A percentile compares a stretch with the other conserved stretches of the same genome.
Conservation (phyloP, 108 stramenopile species). For the Fistulifera solaris region DNA sequence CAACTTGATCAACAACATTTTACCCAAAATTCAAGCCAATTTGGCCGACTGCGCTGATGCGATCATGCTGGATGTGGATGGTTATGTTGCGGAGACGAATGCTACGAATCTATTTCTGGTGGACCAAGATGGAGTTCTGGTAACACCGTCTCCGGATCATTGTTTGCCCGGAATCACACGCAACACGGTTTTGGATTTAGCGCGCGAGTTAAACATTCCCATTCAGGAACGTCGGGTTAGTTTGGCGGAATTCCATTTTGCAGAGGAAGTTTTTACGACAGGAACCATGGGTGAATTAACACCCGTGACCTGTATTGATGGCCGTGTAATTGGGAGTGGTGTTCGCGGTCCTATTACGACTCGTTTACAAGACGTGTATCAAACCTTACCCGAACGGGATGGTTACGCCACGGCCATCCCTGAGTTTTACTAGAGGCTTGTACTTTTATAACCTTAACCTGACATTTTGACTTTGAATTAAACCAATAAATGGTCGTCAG, state of each 20-base stretch:
- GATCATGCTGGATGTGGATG: slow-evolving; percentile 87
- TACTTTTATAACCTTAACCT: too few species aligned
- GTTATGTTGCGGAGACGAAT: slow-evolving; percentile 88
- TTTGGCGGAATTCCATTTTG: slow-evolving; percentile 78
- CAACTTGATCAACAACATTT: slow-evolving; percentile 86
- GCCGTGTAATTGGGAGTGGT: slow-evolving; percentile 64
- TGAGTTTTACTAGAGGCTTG: neutral
- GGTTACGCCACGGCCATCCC: slow-evolving; percentile 53
- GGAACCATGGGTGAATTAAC: slow-evolving; percentile 93
- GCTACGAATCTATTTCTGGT: slow-evolving; percentile 93
- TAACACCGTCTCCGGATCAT: slow-evolving; percentile 80
- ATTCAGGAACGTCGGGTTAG: slow-evolving; percentile 56
- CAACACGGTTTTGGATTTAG: slow-evolving; percentile 59
- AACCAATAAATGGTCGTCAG: too few species aligned
- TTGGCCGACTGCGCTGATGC: slow-evolving; percentile 81
- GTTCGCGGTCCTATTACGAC: slow-evolving; percentile 51
- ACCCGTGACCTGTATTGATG: slow-evolving; percentile 84
- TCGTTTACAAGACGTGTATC: slow-evolving; percentile 69
- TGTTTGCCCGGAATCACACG: slow-evolving; percentile 87
- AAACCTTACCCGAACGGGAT: slow-evolving; percentile 35
- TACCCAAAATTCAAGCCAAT: slow-evolving; percentile 94
- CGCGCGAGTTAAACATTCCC: slow-evolving; percentile 60
- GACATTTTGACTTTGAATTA: too few species aligned
- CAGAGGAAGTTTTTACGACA: slow-evolving; percentile 89
- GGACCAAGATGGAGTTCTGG: slow-evolving; percentile 51